Evolutionary conservation across 2,329 filamentous ascomycete species (phyloP).

Genomic region (Plenodomus biglobosus): DNA sequence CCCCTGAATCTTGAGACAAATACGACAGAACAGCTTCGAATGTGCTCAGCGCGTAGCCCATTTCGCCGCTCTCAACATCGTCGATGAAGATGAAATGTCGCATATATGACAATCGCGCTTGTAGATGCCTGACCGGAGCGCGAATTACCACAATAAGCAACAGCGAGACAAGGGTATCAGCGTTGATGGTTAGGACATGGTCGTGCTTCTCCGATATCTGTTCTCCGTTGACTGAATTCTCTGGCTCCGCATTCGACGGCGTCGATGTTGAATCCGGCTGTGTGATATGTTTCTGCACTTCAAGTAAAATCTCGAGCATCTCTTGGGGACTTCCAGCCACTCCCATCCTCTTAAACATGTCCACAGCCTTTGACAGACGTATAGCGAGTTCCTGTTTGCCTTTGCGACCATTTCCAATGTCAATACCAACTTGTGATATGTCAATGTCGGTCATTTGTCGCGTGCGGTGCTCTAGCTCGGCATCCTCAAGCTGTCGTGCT

Average conservation of each 20-base stretch:
- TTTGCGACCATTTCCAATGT: constrained; percentile 73
- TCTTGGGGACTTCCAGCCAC: constrained; percentile 79
- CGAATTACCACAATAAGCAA: constrained; percentile 90
- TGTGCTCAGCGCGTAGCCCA: constrained; percentile 93
- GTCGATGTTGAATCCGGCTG: constrained; percentile 49
- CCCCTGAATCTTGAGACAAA: constrained; percentile 77
- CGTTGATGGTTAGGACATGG: constrained; percentile 68
- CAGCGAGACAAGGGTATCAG: constrained; percentile 89
- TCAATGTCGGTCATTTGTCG: constrained; percentile 92
- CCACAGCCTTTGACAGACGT: constrained; percentile 75
- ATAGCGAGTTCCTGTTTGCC: constrained; percentile 81
- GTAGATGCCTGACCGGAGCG: constrained; percentile 81
- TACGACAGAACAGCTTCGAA: constrained; percentile 94
- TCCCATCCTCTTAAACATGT: constrained; percentile 84
- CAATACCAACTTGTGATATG: constrained; percentile 89
- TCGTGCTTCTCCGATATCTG: constrained; percentile 54
- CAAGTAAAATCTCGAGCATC: constrained; percentile 79
- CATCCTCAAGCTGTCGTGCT: constrained; percentile 77
- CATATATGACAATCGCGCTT: constrained; percentile 90
- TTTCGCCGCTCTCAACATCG: constrained; percentile 93
- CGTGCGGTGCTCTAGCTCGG: constrained; percentile 85
- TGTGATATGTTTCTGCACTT: constrained; percentile 82
- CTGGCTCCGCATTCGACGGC: constrained; percentile 31
- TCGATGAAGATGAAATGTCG: constrained; percentile 97
- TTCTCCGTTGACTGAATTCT: constrained; percentile 20